Percentiles rank a stretch among this genome's conserved stretches.
Conservation (phyloP, 164 flowering plant genomes). For the Kalanchoe fedtschenkoi region DNA sequence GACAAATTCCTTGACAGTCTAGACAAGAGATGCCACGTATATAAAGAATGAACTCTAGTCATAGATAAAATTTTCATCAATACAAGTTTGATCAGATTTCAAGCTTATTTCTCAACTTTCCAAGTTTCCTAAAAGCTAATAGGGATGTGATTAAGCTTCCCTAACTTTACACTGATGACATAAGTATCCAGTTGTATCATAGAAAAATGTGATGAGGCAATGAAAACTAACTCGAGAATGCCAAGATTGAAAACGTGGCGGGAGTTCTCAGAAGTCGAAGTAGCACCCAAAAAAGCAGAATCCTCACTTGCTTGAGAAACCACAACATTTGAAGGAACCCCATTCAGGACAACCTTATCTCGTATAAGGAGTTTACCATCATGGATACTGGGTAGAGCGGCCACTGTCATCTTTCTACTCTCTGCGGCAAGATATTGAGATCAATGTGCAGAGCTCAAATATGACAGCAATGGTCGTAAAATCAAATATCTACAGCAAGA, state of each 20-base stretch:
- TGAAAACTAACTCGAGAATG: constrained; percentile 27
- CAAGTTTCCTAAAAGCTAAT: neutral
- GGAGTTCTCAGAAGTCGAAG: constrained; percentile 14
- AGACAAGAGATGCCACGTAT: neutral
- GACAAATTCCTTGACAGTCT: neutral
- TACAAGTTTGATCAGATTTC: neutral
- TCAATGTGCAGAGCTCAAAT: too few relatives aligned
- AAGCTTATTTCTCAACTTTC: neutral
- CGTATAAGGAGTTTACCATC: constrained; percentile 29
- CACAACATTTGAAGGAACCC: constrained; percentile 42
- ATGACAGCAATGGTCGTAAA: too few relatives aligned
- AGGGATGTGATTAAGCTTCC: neutral
- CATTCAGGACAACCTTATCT: constrained; percentile 29
- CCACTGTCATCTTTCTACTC: neutral
- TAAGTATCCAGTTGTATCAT: neutral
- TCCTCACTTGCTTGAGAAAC: constrained; percentile 23
- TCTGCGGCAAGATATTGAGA: neutral
- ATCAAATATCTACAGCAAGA: too few relatives aligned
- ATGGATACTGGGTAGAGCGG: constrained; percentile 15
- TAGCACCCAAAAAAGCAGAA: constrained; percentile 33
- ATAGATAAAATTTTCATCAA: neutral
- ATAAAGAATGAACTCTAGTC: neutral
- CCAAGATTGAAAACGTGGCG: constrained; percentile 61
- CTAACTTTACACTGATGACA: neutral
- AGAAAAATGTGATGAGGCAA: too few relatives aligned